phyloP scores from a whole-genome alignment of 441 rosid genomes.

The Pelargonium australe region DNA sequence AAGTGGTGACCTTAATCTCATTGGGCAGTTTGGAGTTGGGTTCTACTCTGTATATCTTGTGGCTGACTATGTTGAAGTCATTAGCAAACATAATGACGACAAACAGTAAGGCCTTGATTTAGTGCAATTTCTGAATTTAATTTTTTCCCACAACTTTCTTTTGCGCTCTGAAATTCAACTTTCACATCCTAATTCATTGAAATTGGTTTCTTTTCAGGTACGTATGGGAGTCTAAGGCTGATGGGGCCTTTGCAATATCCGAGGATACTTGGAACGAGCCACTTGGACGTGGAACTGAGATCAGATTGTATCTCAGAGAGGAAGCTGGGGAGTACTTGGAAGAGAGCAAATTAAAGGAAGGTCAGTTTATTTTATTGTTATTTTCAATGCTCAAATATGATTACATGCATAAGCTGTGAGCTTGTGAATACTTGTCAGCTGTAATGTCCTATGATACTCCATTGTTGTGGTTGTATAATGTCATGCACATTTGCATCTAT shows the following conservation, averaged over 20 bases:
- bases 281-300: conserved; percentile 92
- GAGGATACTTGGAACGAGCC: conserved; percentile 98
- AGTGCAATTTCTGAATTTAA: not conserved
- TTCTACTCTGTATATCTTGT: conserved; percentile 94
- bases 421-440: too few relatives aligned
- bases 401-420: too few relatives aligned
- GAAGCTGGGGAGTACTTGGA: conserved; percentile 94
- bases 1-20: conserved; percentile 87
- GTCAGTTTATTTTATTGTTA: conserved; percentile 10
- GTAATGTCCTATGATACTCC: too few relatives aligned
- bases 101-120: conserved; percentile 48
- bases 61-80: conserved; percentile 93
- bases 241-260: conserved; percentile 92
- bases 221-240: conserved; percentile 98
- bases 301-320: conserved; percentile 79
- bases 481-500: too few relatives aligned
- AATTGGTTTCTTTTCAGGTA: conserved; percentile 39
- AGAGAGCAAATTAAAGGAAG: conserved; percentile 79
- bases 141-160: not conserved
- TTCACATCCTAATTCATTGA: not conserved
- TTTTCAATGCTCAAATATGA: not conserved
- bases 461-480: too few relatives aligned
- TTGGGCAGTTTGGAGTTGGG: conserved; percentile 98
- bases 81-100: conserved; percentile 92
- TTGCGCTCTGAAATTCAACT: not conserved